Base-by-base conservation (phyloP, 1,284 basidiomycete genomes). In the Wolfiporia cocos region DNA sequence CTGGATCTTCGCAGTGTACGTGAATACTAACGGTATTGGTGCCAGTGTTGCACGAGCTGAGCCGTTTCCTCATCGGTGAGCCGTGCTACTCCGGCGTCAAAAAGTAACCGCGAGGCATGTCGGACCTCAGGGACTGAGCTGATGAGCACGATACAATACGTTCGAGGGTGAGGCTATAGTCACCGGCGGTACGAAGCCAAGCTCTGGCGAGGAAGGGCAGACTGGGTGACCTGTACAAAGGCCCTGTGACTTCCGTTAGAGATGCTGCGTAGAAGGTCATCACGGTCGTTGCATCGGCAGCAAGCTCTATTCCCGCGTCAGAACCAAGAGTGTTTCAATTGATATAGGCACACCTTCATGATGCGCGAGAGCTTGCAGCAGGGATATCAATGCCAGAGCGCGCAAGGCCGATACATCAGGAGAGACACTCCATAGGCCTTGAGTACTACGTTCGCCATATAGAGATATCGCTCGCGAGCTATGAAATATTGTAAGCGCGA, bases 121-220 rank as follows among this genome's bases (percentile, higher is more conserved):
- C 88, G 80, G 1, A 92, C 59, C 39, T 93, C 88, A 2, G 44
- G 21, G 39, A 67, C 89, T 84, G 14, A 38, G 9, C 18, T 15
- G 4, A 29, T n/a, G n/a, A n/a, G n/a, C n/a, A n/a, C n/a, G n/a
- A n/a, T n/a, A n/a, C n/a, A n/a, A n/a, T n/a, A n/a, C n/a, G n/a
- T n/a, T n/a, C n/a, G n/a, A n/a, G n/a, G n/a, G n/a, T n/a, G n/a
- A n/a, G n/a, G n/a, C n/a, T n/a, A n/a, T n/a, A n/a, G n/a, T n/a
- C n/a, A 92, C 87, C 68, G 6, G 79, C 78, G 3, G 76, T 67
- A 54, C 86, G 79, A 28, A 92, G 76, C 80, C 91, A 93, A 52
- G 75, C 76, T 14, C 67, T 68, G 2, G 86, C 86, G 34, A 95
- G 70, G 48, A 78, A 80, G 5, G 78, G 71, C 1, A 95, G 67